Evolutionary conservation across 257 asterid genomes (phyloP).

Genomic region (Jacaranda copaia): DNA sequence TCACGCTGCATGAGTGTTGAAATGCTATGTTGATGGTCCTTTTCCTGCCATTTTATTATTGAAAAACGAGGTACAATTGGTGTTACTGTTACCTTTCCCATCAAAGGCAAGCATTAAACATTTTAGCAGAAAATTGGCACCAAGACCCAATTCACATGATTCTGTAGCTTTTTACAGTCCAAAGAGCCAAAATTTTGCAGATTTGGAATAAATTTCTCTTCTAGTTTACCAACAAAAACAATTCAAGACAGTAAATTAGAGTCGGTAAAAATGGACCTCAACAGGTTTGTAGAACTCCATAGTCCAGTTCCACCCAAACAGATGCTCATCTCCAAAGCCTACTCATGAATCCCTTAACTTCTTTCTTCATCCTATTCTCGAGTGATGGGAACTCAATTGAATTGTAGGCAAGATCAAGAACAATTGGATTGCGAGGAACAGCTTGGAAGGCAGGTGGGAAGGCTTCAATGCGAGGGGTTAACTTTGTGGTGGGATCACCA

Average conservation of each 20-base stretch:
- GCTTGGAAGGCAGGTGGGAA: conserved; percentile 70
- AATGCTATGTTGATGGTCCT: no score
- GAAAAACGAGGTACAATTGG: no score
- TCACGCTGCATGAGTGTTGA: no score
- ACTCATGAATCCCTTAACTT: conserved; percentile 81
- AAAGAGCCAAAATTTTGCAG: conserved; percentile 22
- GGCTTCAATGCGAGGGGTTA: conserved; percentile 50
- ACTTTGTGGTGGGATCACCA: conserved; percentile 69
- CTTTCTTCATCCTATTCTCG: conserved; percentile 88
- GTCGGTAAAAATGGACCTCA: background rate
- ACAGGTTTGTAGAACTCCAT: background rate
- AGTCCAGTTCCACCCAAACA: background rate
- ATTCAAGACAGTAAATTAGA: conserved; percentile 1
- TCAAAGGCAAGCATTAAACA: background rate
- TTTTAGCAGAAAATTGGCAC: background rate
- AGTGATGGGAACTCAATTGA: conserved; percentile 83
- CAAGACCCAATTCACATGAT: background rate
- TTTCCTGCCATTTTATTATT: no score
- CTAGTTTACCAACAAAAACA: background rate
- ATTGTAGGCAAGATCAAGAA: conserved; percentile 73
- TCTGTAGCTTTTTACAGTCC: conserved; percentile 24
- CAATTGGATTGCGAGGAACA: conserved; percentile 65
- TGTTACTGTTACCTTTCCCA: background rate
- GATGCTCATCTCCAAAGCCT: conserved; percentile 76
- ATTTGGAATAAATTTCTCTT: background rate